A percentile compares a stretch with the other conserved stretches of the same genome.
These are phyloP conservation scores for Akanthomyces uredinophilus DNA, from an alignment of 2,329 filamentous ascomycete genomes.

Conservation along the genomic window DNA sequence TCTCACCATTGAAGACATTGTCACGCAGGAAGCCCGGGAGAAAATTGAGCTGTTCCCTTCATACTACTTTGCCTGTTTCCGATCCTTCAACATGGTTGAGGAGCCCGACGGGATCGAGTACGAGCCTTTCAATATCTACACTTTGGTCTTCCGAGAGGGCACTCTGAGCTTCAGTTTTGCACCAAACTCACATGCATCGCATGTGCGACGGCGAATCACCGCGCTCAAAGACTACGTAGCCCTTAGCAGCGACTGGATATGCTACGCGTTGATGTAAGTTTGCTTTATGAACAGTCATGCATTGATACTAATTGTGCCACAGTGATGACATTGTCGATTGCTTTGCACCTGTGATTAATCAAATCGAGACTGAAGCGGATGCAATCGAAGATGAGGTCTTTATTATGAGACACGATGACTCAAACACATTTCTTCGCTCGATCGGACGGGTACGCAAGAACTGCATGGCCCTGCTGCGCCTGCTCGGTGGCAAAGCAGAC, in stretches of 20 bases:
- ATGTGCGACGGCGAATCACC: slow-evolving; percentile 87
- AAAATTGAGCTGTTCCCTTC: slow-evolving; percentile 97
- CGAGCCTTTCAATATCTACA: slow-evolving; percentile 93
- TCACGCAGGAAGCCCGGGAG: slow-evolving; percentile 90
- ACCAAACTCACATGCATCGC: slow-evolving; percentile 78
- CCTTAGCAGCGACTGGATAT: slow-evolving; percentile 96
- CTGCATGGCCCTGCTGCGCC: slow-evolving; percentile 85
- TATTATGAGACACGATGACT: slow-evolving; percentile 84
- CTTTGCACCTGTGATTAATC: slow-evolving; percentile 83
- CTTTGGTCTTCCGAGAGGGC: slow-evolving; percentile 92
- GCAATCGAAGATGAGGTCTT: slow-evolving; percentile 95
- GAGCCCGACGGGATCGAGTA: slow-evolving; percentile 78
- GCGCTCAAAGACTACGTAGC: slow-evolving; percentile 92
- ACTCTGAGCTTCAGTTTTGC: slow-evolving; percentile 92
- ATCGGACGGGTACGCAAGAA: slow-evolving; percentile 92
- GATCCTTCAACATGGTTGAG: slow-evolving; percentile 77
- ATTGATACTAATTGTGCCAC: slow-evolving; percentile 21
- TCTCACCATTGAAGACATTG: slow-evolving; percentile 92
- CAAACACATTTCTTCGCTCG: slow-evolving; percentile 75
- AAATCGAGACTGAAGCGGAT: slow-evolving; percentile 84
- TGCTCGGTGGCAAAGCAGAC: slow-evolving; percentile 95
- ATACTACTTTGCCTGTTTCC: slow-evolving; percentile 98
- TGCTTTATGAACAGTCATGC: not conserved
- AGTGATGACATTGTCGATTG: slow-evolving; percentile 96
- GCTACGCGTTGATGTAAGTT: slow-evolving; percentile 88